These are phyloP conservation scores for Vachellia collinsii DNA, from an alignment of 306 rosid genomes.

Conservation along the genomic window DNA sequence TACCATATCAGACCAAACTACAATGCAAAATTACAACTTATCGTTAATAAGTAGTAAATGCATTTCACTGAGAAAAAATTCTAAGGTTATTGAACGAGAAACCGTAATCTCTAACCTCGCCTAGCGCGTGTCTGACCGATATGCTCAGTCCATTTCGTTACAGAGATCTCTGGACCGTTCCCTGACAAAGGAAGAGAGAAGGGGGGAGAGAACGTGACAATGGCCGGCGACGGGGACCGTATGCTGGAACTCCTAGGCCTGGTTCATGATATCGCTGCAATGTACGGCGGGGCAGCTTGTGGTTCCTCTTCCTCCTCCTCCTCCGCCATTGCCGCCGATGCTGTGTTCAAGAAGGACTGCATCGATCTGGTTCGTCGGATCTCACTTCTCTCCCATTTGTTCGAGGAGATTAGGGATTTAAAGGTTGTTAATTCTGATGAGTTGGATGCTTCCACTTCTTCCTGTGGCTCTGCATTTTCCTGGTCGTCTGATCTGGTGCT, in stretches of 20 bases:
- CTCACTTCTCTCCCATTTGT: slow-evolving; percentile 74
- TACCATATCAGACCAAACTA: too few species aligned
- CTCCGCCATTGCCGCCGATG: slow-evolving; percentile 36
- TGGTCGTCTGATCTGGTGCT: slow-evolving; percentile 72
- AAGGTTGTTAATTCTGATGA: slow-evolving; percentile 32
- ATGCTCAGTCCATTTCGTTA: neutral
- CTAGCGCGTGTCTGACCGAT: slow-evolving; percentile 3
- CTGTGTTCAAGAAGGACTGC: slow-evolving; percentile 71
- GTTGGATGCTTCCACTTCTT: slow-evolving; percentile 41
- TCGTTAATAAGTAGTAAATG: too few species aligned
- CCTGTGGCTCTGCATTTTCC: slow-evolving; percentile 34
- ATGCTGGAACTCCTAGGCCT: slow-evolving; percentile 55
- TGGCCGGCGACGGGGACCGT: slow-evolving; percentile 68
- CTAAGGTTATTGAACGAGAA: too few species aligned
- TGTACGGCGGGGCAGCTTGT: slow-evolving; percentile 38
- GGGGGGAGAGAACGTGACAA: slow-evolving; percentile 18
- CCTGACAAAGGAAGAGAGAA: slow-evolving; percentile 9
- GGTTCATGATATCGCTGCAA: slow-evolving; percentile 57
- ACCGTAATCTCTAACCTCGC: too few species aligned
- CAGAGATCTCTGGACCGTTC: slow-evolving; percentile 33
- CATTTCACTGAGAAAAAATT: too few species aligned
- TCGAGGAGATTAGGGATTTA: slow-evolving; percentile 75
- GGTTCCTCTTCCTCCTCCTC: slow-evolving; percentile 32
- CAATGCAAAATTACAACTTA: too few species aligned
- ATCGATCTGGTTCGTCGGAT: slow-evolving; percentile 96